Evolutionary conservation across 331 rosid genomes (phyloP).

Genomic region (Erythrophleum ivorense): DNA sequence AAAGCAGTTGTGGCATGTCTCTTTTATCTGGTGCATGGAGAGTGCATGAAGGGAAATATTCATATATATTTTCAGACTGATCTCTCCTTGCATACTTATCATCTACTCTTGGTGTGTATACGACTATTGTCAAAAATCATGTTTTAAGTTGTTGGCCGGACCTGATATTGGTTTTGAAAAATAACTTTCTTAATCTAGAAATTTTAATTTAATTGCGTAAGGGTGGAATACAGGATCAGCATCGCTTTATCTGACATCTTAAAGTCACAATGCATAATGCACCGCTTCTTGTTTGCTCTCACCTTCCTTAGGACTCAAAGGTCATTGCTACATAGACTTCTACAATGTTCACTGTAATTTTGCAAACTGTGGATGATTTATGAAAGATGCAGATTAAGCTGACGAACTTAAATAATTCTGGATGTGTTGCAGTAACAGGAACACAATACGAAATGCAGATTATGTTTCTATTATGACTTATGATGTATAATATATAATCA

Average conservation of each 20-base stretch:
- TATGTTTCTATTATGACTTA: slow-evolving; percentile 9
- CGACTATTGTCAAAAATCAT: neutral
- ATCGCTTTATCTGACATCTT: slow-evolving; percentile 9
- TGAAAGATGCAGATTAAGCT: slow-evolving; percentile 19
- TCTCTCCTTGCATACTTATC: slow-evolving; percentile 26
- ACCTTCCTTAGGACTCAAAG: slow-evolving; percentile 4
- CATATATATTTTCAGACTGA: neutral
- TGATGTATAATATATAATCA: slow-evolving; percentile 4
- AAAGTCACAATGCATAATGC: slow-evolving; percentile 26
- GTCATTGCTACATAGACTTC: neutral
- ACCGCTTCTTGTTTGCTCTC: neutral
- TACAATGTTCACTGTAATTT: neutral
- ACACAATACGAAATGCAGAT: slow-evolving; percentile 15
- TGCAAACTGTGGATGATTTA: neutral
- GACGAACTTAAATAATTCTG: slow-evolving; percentile 8
- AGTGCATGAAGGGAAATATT: slow-evolving; percentile 14
- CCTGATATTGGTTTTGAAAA: slow-evolving; percentile 14
- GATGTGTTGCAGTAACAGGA: slow-evolving; percentile 18
- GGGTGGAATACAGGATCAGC: slow-evolving; percentile 7
- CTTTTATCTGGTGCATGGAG: neutral
- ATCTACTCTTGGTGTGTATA: slow-evolving; percentile 4
- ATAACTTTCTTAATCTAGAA: slow-evolving; percentile 3
- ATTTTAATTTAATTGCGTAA: slow-evolving; percentile 5
- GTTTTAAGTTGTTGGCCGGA: slow-evolving; percentile 16
- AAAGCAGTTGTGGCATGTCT: slow-evolving; percentile 24